phyloP scores from a whole-genome alignment of 1,284 basidiomycete genomes.

The Inonotus obliquus region DNA sequence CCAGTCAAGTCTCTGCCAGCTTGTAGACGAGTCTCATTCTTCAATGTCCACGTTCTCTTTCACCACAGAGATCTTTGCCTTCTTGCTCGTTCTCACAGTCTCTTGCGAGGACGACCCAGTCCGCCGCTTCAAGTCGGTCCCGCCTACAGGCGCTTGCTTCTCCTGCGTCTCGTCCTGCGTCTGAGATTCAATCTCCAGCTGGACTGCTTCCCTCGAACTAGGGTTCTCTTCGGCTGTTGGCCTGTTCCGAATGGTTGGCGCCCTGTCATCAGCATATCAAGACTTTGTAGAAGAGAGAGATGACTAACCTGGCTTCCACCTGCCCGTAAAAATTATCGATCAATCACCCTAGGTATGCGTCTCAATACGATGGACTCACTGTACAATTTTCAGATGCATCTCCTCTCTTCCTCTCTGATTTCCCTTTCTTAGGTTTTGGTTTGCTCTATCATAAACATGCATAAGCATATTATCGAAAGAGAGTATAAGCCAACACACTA shows the following conservation, averaged over 20 bases:
- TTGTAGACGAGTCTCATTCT: conserved; percentile 25
- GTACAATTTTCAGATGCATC: not conserved
- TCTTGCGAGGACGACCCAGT: conserved; percentile 20
- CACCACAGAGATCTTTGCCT: conserved; percentile 37
- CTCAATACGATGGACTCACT: not conserved
- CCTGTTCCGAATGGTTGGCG: conserved; percentile 12
- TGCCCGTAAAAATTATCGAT: conserved; percentile 3
- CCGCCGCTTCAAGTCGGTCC: conserved; percentile 28
- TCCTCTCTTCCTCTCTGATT: conserved; percentile 5
- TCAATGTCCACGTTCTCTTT: conserved; percentile 34
- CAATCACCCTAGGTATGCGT: not conserved
- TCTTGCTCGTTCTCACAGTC: conserved; percentile 28
- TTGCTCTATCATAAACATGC: not conserved
- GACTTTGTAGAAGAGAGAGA: not conserved
- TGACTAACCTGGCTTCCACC: conserved; percentile 7
- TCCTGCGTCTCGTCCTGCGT: conserved; percentile 20
- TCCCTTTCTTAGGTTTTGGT: conserved; percentile 8
- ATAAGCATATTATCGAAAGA: conserved; percentile 22
- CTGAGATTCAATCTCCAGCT: conserved; percentile 16
- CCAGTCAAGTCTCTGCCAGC: not conserved
- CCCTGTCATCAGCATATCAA: not conserved
- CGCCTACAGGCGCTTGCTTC: not conserved
- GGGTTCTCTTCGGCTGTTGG: conserved; percentile 11
- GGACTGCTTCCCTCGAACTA: conserved; percentile 6
- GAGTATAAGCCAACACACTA: conserved; percentile 30